phyloP scores from a whole-genome alignment of 78 protist species.

The Speleostelium caveatum region DNA sequence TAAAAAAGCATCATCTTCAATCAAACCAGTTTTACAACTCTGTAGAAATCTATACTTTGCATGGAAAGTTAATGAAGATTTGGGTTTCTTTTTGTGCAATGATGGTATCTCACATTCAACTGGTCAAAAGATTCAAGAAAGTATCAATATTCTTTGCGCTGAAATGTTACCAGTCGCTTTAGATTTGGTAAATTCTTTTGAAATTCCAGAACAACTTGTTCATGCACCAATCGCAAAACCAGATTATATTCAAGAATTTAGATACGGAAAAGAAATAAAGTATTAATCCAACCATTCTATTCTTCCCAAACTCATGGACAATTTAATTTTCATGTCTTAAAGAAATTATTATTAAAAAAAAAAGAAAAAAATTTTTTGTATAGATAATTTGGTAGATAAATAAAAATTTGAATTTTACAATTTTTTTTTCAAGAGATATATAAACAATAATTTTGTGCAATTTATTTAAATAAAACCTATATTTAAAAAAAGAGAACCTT shows the following conservation, averaged over 20 bases:
- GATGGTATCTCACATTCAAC: constrained; percentile 40
- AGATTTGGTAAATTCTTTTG: constrained; percentile 60
- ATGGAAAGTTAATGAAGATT: constrained; percentile 54
- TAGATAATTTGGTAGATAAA: background rate
- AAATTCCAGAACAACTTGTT: constrained; percentile 65
- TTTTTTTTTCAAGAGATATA: no score
- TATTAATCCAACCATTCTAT: constrained; percentile 1
- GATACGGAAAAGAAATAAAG: constrained; percentile 64
- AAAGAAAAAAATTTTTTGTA: no score
- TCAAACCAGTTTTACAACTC: constrained; percentile 49
- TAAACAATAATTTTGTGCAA: no score
- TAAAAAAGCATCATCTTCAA: constrained; percentile 18
- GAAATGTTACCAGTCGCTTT: constrained; percentile 75
- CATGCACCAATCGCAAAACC: constrained; percentile 74
- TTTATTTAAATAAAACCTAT: no score
- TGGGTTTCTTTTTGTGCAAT: constrained; percentile 63
- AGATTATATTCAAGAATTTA: constrained; percentile 64
- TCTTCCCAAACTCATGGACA: background rate
- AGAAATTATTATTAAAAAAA: no score
- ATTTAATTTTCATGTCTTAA: background rate
- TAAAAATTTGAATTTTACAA: background rate
- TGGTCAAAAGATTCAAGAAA: constrained; percentile 29
- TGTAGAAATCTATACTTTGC: constrained; percentile 47
- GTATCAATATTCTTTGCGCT: constrained; percentile 26
- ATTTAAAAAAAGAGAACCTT: no score